Percentiles rank a stretch among this genome's conserved stretches.
phyloP scores from a whole-genome alignment of 2,329 filamentous ascomycete genomes.

The Triangularia verruculosa region DNA sequence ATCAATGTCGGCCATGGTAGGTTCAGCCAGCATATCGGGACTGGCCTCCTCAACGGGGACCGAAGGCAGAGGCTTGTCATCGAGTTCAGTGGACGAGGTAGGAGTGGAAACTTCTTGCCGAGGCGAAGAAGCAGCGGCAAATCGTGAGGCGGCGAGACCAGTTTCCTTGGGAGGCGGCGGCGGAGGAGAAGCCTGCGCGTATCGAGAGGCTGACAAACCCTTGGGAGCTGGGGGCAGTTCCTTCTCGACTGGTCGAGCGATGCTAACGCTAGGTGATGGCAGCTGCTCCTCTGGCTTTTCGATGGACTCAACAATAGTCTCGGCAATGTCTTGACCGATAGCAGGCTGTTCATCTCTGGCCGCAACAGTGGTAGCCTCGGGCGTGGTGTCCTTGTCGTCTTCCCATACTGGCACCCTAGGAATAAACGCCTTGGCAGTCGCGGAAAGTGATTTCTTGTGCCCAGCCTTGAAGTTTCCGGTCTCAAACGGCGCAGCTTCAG shows the following conservation, averaged over 20 bases:
- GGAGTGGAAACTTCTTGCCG: not conserved
- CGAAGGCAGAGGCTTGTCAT: constrained; percentile 34
- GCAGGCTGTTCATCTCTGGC: not conserved
- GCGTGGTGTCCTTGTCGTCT: constrained; percentile 24
- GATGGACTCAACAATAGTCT: constrained; percentile 17
- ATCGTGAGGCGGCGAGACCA: constrained; percentile 45
- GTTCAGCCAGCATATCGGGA: constrained; percentile 24
- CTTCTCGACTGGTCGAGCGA: constrained; percentile 5
- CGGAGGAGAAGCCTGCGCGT: constrained; percentile 32
- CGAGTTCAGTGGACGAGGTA: constrained; percentile 30
- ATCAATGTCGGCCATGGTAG: constrained; percentile 81
- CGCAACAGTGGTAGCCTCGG: constrained; percentile 21
- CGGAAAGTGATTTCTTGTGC: constrained; percentile 62
- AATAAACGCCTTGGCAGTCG: constrained; percentile 67
- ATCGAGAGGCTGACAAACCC: constrained; percentile 47
- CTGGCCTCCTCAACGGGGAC: constrained; percentile 22
- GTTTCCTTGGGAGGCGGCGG: constrained; percentile 42
- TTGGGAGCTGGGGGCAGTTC: constrained; percentile 33
- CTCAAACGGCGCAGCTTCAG: constrained; percentile 49
- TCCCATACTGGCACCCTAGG: constrained; percentile 39
- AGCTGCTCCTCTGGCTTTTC: constrained; percentile 23
- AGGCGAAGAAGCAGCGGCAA: constrained; percentile 34
- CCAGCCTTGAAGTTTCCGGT: constrained; percentile 43
- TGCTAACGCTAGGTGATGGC: constrained; percentile 20
- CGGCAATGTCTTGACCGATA: constrained; percentile 1